Base-by-base conservation (phyloP, 2,329 filamentous ascomycete genomes). In the Clarireedia monteithiana region DNA sequence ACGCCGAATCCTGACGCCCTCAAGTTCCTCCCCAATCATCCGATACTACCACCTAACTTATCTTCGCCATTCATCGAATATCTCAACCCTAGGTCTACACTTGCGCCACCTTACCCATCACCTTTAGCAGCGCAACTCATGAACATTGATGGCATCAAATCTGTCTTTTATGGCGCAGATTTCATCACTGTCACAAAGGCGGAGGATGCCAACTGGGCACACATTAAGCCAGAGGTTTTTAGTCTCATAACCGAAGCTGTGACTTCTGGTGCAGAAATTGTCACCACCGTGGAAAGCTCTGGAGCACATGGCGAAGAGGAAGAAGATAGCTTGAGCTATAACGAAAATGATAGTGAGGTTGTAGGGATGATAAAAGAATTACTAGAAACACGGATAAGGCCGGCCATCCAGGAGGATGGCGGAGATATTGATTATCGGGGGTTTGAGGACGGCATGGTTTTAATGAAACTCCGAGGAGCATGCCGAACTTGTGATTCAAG, bases 311-410 rank as follows among this genome's bases (percentile, higher is more conserved):
- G 75, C 27, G 74, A 80, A 66, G 71, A 65, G 14, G 73, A 75
- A 60, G 81, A 82, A 59, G 90, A 95, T 66, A 88, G 83, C 58
- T 75, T 96, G 51, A 82, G 82, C 23, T 96, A 92, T 71, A 85
- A 92, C 65, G 91, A 96, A 69, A 86, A 95, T 60, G 94, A 99
- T 70, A 86, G 85, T 63, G 94, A 99, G 73, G 89, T 96, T 10
- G 87, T 99, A 7, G 88, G 90, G 58, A 97, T 97, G 94, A 97
- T 99, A 74, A 96, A 97, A 75, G 94, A 99, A 74, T 76, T 99
- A 34, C 78, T 99, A 38, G 94, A 99, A 73, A 99, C 94, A 26
- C 81, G 94, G 60, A 96, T 99, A 67, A 81, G 94, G 45, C 94
- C 94, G 0, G 89, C 92, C 1, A 99, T 99, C 60, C 94, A 97